These are phyloP conservation scores for Cokeromyces recurvatus DNA, from an alignment of 371 early-diverging fungal genomes.

Conservation along the genomic window DNA sequence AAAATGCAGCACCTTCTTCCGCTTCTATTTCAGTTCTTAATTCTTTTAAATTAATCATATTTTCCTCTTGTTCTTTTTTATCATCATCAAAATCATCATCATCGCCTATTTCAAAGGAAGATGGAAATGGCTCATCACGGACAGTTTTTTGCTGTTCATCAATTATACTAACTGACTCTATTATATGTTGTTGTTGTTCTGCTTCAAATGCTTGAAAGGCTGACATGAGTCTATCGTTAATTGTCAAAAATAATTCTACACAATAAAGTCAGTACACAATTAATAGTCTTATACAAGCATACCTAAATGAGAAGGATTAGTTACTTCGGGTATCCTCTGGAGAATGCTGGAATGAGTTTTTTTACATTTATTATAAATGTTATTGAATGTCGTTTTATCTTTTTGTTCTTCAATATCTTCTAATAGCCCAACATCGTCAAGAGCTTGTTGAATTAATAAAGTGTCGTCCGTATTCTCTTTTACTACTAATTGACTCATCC, in stretches of 20 bases:
- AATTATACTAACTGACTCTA: background rate
- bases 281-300: background rate
- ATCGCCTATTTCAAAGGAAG: conserved; percentile 51
- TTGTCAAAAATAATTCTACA: conserved; percentile 23
- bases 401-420: background rate
- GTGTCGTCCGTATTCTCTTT: background rate
- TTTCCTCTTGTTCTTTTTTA: conserved; percentile 3
- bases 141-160: background rate
- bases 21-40: conserved; percentile 37
- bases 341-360: conserved; percentile 28
- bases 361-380: conserved; percentile 16
- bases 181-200: conserved; percentile 4
- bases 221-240: conserved; percentile 36
- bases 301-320: conserved; percentile 40
- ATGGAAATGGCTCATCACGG: conserved; percentile 3
- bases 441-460: conserved; percentile 2
- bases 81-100: conserved; percentile 48
- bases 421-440: conserved; percentile 1
- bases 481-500: too few species aligned
- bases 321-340: conserved; percentile 24
- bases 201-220: conserved; percentile 19
- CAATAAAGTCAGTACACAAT: background rate
- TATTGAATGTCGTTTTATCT: background rate
- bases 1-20: conserved; percentile 41
- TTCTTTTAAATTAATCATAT: conserved; percentile 19